phyloP scores from a whole-genome alignment of 805 yeast species.

The Yueomyces sinensis region DNA sequence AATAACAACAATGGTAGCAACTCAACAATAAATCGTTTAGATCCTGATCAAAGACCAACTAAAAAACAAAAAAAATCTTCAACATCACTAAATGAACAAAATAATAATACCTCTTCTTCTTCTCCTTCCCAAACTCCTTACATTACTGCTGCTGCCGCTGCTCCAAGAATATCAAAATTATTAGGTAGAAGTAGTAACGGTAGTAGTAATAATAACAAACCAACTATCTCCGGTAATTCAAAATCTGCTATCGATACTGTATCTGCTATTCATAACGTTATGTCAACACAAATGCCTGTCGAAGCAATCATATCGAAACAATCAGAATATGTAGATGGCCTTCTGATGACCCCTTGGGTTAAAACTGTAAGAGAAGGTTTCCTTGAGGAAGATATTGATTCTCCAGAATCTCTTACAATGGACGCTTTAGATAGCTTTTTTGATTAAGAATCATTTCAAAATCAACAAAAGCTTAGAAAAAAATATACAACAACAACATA shows the following conservation, averaged over 20 bases:
- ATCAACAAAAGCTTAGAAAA: too few relatives aligned
- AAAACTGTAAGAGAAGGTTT: slow-evolving; percentile 67
- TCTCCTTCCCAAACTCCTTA: slow-evolving; percentile 8
- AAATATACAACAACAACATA: background rate
- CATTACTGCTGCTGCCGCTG: slow-evolving; percentile 70
- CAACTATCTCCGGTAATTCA: background rate
- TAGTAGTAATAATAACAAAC: slow-evolving; percentile 35
- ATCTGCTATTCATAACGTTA: slow-evolving; percentile 43
- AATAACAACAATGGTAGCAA: background rate
- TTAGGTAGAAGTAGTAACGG: slow-evolving; percentile 14
- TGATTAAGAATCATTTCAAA: too few relatives aligned
- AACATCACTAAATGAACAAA: background rate
- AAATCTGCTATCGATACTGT: slow-evolving; percentile 51
- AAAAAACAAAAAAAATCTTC: background rate
- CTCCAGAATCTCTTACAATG: slow-evolving; percentile 67
- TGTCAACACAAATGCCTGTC: slow-evolving; percentile 19
- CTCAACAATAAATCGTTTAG: background rate
- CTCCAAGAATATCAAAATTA: slow-evolving; percentile 62
- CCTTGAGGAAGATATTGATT: slow-evolving; percentile 59
- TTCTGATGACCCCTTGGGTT: slow-evolving; percentile 33
- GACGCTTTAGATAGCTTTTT: slow-evolving; percentile 52
- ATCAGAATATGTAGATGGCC: slow-evolving; percentile 1
- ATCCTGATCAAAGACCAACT: background rate
- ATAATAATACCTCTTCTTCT: background rate
- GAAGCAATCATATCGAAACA: slow-evolving; percentile 13